Base-by-base conservation (phyloP, 352 stramenopile genomes). In the Pythium diclinum region DNA sequence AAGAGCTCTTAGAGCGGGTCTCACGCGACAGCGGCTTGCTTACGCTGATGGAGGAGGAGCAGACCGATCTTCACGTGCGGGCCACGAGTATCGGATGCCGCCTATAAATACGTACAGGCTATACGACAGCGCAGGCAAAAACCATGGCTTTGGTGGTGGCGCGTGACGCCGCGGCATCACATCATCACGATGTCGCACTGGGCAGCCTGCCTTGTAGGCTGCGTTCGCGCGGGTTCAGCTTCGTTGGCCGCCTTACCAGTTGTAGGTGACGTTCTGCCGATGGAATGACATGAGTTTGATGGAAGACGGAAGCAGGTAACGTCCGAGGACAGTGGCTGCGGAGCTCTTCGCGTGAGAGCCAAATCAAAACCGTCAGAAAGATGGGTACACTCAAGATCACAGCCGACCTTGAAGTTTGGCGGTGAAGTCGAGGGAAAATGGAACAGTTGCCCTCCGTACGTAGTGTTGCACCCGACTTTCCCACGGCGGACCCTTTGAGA, bases 331-430 rank as follows among this genome's bases (percentile, higher is more conserved):
- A 42, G 36, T 11, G 36, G 36, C 36, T 42, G 36, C n/a, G n/a
- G n/a, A 10, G 34, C 34, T 40, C 34, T 14, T 14, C 0, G 34
- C 36, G 36, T 17, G 42, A 16, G 17, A 49, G 19, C 17, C 3
- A 6, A 19, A 47, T 21, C 10, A 19, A 21, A 49, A 49, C 5
- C 8, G 42, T 13, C 17, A 49, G 25, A 49, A 17, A 49, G 46
- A 52, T 52, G 46, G 46, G 11, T 52, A 32, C 46, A 52, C 8
- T 5, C 19, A 9, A 17, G 46, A 8, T 17, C 16, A 52, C 46
- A 9, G 10, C 46, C 46, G 46, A 52, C 46, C 19, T 52, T 52
- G 46, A 52, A 52, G 46, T 52, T 52, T 52, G 46, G 46, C 21
- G 7, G 46, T 6, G n/a, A 25, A 6, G 28, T 49, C 6, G 10